Base-by-base conservation (phyloP, 306 rosid genomes). In the Quercus bicolor region DNA sequence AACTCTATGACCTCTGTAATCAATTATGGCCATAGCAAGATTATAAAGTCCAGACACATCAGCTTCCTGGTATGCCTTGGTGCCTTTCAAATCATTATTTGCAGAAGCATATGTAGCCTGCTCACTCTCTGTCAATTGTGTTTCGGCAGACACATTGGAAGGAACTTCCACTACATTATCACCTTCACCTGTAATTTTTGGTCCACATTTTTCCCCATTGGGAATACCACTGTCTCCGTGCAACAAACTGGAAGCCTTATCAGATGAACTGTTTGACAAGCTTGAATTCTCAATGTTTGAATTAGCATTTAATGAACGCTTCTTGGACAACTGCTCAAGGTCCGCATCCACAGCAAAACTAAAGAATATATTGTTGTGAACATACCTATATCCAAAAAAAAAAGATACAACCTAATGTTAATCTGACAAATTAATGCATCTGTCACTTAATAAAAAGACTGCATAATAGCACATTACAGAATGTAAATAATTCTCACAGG, bases 21-120 rank as follows among this genome's bases (percentile, higher is more conserved):
- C 99, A 82, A 96, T 88, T 79, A 96, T 93, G 59, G 96, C 93
- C 98, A 96, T 96, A 55, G 99, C 98, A 75, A 93, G 99, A 87
- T 89, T 93, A 80, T 91, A 93, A 76, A 96, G 93, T 51, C 99
- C 98, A 72, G 92, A 82, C 37, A 96, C 98, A 91, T 96, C 96
- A 72, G 97, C 98, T 88, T 96, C 99, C 86, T 96, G 99, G 87
- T 96, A 96, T 57, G 98, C 98, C 88, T 89, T 93, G 54, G 99
- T 96, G 77, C 99, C 99, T 84, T 91, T 96, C 87, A 96, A 90
- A 96, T 96, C 99, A 79, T 96, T 96, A 87, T 96, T 96, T 74
- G 99, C 98, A 83, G 99, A 93, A 70, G 98, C 99, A 87, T 93
- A 96, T 23, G 99, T 93, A 34, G 99, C 99, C 81, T 96, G 99